A percentile compares a stretch with the other conserved stretches of the same genome.
Evolutionary conservation across 2,329 filamentous ascomycete genomes (phyloP).

Genomic region (Pseudogymnoascus sp.): DNA sequence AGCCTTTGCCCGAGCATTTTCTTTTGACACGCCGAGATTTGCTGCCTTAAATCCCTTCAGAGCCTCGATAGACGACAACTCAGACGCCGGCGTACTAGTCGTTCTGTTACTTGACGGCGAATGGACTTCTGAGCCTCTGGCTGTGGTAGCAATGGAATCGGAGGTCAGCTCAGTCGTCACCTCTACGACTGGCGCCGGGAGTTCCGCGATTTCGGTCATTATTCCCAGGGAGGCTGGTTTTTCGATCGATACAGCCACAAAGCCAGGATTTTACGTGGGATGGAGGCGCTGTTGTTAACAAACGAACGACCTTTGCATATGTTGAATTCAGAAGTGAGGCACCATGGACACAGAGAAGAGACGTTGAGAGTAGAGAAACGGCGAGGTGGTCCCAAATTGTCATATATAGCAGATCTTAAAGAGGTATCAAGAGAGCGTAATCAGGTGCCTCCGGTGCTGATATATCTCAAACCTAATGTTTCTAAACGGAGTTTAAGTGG

Average conservation of each 20-base stretch:
- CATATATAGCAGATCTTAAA: conserved; percentile 8
- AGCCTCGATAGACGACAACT: conserved; percentile 19
- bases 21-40: conserved; percentile 15
- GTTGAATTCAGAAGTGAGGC: not conserved
- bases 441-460: conserved; percentile 22
- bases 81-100: conserved; percentile 22
- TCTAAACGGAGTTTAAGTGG: conserved; percentile 17
- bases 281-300: not conserved
- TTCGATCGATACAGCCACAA: not conserved
- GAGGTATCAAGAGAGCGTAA: conserved; percentile 12
- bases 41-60: conserved; percentile 15
- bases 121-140: conserved; percentile 16
- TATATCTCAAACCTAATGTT: conserved; percentile 21
- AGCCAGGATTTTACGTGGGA: not conserved
- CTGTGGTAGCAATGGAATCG: not conserved
- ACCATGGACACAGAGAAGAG: not conserved
- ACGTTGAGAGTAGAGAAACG: not conserved
- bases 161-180: not conserved
- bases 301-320: conserved; percentile 1
- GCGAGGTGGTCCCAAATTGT: not conserved
- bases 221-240: not conserved
- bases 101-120: conserved; percentile 18
- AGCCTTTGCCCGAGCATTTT: conserved; percentile 16
- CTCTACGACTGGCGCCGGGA: not conserved
- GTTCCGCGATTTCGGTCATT: not conserved